These are phyloP conservation scores for Suillus placidus DNA, from an alignment of 768 basidiomycete genomes.

Conservation along the genomic window DNA sequence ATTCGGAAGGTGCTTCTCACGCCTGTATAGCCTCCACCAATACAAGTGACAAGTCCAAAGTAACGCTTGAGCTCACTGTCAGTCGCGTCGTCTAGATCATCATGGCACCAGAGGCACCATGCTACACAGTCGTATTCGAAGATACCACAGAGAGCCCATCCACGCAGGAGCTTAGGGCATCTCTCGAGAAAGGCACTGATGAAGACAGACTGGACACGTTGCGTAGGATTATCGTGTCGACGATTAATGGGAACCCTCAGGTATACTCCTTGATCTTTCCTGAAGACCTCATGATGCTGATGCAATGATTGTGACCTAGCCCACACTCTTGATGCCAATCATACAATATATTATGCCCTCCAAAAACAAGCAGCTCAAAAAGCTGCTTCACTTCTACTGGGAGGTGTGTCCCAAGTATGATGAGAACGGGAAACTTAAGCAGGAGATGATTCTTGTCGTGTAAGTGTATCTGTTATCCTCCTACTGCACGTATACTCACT, in stretches of 20 bases:
- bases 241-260: slow-evolving; percentile 16
- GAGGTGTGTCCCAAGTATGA: slow-evolving; percentile 98
- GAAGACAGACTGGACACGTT: neutral
- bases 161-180: neutral
- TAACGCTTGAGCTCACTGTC: neutral
- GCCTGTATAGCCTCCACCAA: neutral
- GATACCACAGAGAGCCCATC: neutral
- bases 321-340: neutral
- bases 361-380: slow-evolving; percentile 95
- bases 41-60: neutral
- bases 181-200: neutral
- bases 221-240: neutral
- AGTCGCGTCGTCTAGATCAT: neutral
- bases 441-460: slow-evolving; percentile 99
- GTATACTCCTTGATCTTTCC: slow-evolving; percentile 44
- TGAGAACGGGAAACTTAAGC: slow-evolving; percentile 96
- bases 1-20: neutral
- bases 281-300: neutral
- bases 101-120: neutral
- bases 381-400: slow-evolving; percentile 91
- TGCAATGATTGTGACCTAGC: neutral
- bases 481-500: slow-evolving; percentile 16
- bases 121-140: neutral
- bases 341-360: slow-evolving; percentile 51
- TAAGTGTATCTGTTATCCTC: slow-evolving; percentile 46